Evolutionary conservation across 2,329 filamentous ascomycete genomes (phyloP).

Genomic region (Botrytis fabae): DNA sequence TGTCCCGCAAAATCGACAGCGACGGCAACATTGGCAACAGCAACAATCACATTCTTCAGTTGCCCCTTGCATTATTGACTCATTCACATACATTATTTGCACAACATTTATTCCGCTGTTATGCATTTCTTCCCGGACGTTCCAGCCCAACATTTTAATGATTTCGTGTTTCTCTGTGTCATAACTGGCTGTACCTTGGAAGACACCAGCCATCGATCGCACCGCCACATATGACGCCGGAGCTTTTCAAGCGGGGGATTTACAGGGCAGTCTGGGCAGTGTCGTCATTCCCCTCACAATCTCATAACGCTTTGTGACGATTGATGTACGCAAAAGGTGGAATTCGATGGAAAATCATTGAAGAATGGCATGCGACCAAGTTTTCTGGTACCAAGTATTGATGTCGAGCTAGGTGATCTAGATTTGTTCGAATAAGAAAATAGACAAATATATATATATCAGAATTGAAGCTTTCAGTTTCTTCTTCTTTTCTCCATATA

Average conservation of each 20-base stretch:
- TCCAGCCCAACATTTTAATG: neutral
- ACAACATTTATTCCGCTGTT: neutral
- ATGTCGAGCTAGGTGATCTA: neutral
- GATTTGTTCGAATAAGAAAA: neutral
- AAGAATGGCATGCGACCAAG: neutral
- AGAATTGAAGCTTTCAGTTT: neutral
- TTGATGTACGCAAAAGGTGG: neutral
- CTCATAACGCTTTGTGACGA: neutral
- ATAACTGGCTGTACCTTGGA: slow-evolving; percentile 2
- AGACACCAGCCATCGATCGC: neutral
- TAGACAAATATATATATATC: neutral
- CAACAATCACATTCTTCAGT: neutral
- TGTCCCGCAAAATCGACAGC: neutral
- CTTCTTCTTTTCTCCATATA: neutral
- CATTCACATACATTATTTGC: neutral
- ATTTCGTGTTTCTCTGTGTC: slow-evolving; percentile 4
- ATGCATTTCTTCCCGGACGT: neutral
- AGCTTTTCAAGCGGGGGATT: neutral
- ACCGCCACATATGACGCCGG: slow-evolving; percentile 7
- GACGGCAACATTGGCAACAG: too few species aligned
- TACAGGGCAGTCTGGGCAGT: neutral
- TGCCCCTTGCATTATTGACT: neutral
- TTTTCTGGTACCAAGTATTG: neutral
- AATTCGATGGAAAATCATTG: neutral
- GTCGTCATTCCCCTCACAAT: neutral